These are phyloP conservation scores for Alternaria triticina DNA, from an alignment of 2,329 filamentous ascomycete species.

Conservation along the genomic window DNA sequence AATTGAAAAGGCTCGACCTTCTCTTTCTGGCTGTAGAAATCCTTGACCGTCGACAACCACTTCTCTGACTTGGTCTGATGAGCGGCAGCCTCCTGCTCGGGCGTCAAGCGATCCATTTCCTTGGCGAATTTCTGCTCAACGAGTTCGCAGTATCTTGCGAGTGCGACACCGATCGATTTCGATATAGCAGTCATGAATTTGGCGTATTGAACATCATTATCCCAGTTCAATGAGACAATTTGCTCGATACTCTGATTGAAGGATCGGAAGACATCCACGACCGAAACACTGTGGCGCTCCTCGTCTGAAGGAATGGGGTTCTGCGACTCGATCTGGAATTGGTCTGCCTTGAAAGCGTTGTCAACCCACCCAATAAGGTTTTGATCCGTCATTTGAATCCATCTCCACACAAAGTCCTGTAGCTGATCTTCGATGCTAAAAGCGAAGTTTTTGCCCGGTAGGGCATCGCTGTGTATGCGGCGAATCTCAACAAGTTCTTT, in stretches of 20 bases:
- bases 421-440: constrained; percentile 88
- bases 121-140: constrained; percentile 83
- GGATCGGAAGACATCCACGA: constrained; percentile 90
- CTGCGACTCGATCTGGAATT: constrained; percentile 76
- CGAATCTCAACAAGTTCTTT: constrained; percentile 86
- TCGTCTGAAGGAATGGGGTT: constrained; percentile 73
- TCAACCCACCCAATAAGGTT: constrained; percentile 86
- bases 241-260: constrained; percentile 93
- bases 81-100: constrained; percentile 80
- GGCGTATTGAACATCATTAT: constrained; percentile 90
- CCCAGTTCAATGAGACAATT: constrained; percentile 86
- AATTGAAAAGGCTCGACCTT: constrained; percentile 98
- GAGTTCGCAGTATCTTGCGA: constrained; percentile 89
- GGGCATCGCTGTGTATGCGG: constrained; percentile 75
- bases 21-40: constrained; percentile 89
- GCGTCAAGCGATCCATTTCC: constrained; percentile 92
- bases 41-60: constrained; percentile 90
- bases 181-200: constrained; percentile 96
- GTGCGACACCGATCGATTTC: constrained; percentile 80
- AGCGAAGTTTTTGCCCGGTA: constrained; percentile 75
- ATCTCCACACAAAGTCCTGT: constrained; percentile 93
- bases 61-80: constrained; percentile 87
- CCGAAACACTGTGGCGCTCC: constrained; percentile 88
- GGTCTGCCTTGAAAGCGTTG: constrained; percentile 87
- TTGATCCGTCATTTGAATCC: constrained; percentile 81